Percentiles rank a stretch among this genome's conserved stretches.
These are phyloP conservation scores for Paraleonurus japonicus DNA, from an alignment of 257 asterid species.

Conservation along the genomic window DNA sequence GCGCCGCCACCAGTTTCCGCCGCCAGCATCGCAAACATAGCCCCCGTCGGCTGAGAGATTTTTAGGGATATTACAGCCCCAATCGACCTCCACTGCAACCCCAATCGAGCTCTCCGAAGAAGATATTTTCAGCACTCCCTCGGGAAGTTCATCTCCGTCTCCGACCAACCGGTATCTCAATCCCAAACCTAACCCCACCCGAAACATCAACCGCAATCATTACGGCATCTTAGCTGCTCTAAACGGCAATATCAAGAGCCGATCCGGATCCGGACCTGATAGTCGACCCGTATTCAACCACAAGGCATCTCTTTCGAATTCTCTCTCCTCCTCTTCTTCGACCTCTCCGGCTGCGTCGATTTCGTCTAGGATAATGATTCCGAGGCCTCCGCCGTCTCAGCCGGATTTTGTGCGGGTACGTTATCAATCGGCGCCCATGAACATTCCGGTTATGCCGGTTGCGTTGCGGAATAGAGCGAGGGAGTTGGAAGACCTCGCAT, in stretches of 20 bases:
- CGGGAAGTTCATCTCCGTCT: slow-evolving; percentile 31
- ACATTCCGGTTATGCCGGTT: slow-evolving; percentile 52
- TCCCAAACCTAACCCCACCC: slow-evolving; percentile 15
- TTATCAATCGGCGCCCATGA: slow-evolving; percentile 69
- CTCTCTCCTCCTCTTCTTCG: slow-evolving; percentile 44
- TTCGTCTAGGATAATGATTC: slow-evolving; percentile 47
- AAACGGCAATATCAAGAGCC: slow-evolving; percentile 4
- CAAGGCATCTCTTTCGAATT: slow-evolving; percentile 50
- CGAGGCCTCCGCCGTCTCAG: slow-evolving; percentile 43
- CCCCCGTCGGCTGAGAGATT: slow-evolving; percentile 37
- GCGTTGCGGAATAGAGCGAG: slow-evolving; percentile 38
- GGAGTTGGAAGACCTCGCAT: slow-evolving; percentile 37
- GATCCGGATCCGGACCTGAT: slow-evolving; percentile 38
- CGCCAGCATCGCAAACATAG: slow-evolving; percentile 26
- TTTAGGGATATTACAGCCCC: slow-evolving; percentile 35
- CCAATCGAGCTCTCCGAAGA: slow-evolving; percentile 56
- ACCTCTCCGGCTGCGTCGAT: slow-evolving; percentile 35
- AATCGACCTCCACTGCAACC: slow-evolving; percentile 25
- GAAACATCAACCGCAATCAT: slow-evolving; percentile 15
- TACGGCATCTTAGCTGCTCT: slow-evolving; percentile 64
- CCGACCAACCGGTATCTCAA: slow-evolving; percentile 21
- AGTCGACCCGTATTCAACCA: slow-evolving; percentile 53
- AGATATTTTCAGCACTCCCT: slow-evolving; percentile 51
- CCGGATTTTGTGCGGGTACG: slow-evolving; percentile 20
- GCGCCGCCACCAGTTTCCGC: slow-evolving; percentile 29